Evolutionary conservation across 106 monocot genomes (phyloP), one percentile per base, ranked within the genome.

Genomic region (Dioscorea alata): DNA sequence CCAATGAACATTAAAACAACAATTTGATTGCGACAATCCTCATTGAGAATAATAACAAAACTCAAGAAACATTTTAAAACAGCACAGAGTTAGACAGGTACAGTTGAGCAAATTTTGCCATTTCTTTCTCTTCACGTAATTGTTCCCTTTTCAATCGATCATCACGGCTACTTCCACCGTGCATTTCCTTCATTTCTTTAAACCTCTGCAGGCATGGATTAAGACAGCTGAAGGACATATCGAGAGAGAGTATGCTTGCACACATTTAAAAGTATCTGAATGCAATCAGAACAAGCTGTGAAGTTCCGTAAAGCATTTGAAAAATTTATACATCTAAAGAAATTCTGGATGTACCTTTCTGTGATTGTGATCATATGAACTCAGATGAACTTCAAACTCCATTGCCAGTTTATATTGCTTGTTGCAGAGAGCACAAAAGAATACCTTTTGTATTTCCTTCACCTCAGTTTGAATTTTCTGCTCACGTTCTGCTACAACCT

Each of bases 121-220:
- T 83, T 85, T 99, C 99, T 73, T 93, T 99, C 65, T 99, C 99
- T 72, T 92, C 81, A n/a, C 99, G 89, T 61, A 93, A 60, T 64
- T 90, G 90, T 69, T 99, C 99, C 72, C 92, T 80, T 79, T 83
- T 92, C 59, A 80, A 87, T 60, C 99, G 87, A 54, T 99, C 92
- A 82, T 99, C 99, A 4, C 99, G 92, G 69, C 87, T 99, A 73
- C 92, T 85, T 70, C 80, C 67, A 33, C 84, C 85, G 61, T 90
- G 99, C 99, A 99, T 93, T 77, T 92, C 99, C 76, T 68, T 90
- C 99, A 99, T 99, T 74, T 99, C 90, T 73, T 99, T 99, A 65
- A 99, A 99, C 49, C 99, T 78, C 99, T 99, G 74, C 48, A 80
- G 19, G 59, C 13, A 61, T 48, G 17, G 28, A 19, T 5, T 42